A percentile compares a stretch with the other conserved stretches of the same genome.
phyloP scores from a whole-genome alignment of 129 eudicot species.

The Silybum marianum region DNA sequence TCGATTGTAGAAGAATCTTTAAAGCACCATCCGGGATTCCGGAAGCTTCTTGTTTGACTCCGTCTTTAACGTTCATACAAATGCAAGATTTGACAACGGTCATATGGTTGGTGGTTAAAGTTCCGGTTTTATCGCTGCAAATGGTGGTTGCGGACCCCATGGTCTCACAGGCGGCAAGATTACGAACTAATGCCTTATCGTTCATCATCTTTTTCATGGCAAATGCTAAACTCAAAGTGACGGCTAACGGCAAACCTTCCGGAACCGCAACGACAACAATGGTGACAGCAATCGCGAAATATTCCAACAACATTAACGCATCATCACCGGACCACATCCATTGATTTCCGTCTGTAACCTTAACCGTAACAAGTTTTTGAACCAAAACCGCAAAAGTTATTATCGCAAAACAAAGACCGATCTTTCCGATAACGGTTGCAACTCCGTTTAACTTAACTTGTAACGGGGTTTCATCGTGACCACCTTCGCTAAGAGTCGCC shows the following conservation, averaged over 20 bases:
- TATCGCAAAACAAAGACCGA: slow-evolving; percentile 79
- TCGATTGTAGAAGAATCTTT: slow-evolving; percentile 60
- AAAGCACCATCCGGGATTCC: slow-evolving; percentile 43
- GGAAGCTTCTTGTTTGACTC: slow-evolving; percentile 31
- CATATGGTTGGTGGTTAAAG: slow-evolving; percentile 89
- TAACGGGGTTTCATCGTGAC: slow-evolving; percentile 88
- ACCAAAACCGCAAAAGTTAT: slow-evolving; percentile 86
- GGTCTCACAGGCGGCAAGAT: slow-evolving; percentile 94
- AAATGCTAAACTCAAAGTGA: slow-evolving; percentile 82
- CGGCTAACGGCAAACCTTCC: slow-evolving; percentile 91
- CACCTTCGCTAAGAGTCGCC: slow-evolving; percentile 96
- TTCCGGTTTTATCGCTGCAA: slow-evolving; percentile 95
- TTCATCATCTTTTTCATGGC: slow-evolving; percentile 99
- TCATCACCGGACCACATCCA: slow-evolving; percentile 79
- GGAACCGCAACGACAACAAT: slow-evolving; percentile 97
- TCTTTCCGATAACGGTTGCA: slow-evolving; percentile 86
- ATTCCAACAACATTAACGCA: slow-evolving; percentile 68
- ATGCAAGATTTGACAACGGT: slow-evolving; percentile 91
- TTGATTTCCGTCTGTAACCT: slow-evolving; percentile 51
- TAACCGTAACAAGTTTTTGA: slow-evolving; percentile 52
- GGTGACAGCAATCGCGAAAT: slow-evolving; percentile 90
- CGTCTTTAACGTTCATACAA: slow-evolving; percentile 56
- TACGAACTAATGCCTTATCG: slow-evolving; percentile 86
- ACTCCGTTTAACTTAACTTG: slow-evolving; percentile 92
- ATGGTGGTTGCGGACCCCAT: slow-evolving; percentile 97